A percentile compares a stretch with the other conserved stretches of the same genome.
These are phyloP conservation scores for Hansfordia pulvinata DNA, from an alignment of 2,329 filamentous ascomycete species.

Conservation along the genomic window DNA sequence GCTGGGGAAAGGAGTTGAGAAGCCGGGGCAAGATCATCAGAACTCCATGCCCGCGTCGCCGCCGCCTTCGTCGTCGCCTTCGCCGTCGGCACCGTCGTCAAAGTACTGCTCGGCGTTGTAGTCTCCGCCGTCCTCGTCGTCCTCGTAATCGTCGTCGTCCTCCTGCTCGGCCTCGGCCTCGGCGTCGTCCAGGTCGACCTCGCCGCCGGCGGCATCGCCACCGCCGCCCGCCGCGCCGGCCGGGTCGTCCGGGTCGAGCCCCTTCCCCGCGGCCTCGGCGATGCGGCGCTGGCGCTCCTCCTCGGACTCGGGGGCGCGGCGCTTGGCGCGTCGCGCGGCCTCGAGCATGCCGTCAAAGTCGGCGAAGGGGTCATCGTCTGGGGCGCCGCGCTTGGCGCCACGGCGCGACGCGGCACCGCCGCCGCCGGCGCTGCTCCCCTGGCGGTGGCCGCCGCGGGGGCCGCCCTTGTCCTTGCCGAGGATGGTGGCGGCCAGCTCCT, in stretches of 20 bases:
- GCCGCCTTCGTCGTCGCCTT: conserved; percentile 35
- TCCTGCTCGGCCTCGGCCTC: conserved; percentile 26
- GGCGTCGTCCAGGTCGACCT: conserved; percentile 26
- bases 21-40: no score
- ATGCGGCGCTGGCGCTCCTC: conserved; percentile 19
- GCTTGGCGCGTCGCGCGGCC: conserved; percentile 4
- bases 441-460: conserved; percentile 21
- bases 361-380: conserved; percentile 7
- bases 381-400: not conserved
- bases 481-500: conserved; percentile 40
- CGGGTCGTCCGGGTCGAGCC: conserved; percentile 11
- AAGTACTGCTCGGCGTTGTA: conserved; percentile 50
- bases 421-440: conserved; percentile 32
- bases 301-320: conserved; percentile 15
- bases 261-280: conserved; percentile 13
- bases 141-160: conserved; percentile 33
- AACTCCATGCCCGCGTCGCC: conserved; percentile 12
- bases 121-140: conserved; percentile 46
- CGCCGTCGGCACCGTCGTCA: conserved; percentile 40
- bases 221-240: conserved; percentile 19
- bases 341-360: conserved; percentile 11
- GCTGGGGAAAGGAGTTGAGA: conserved; percentile 5
- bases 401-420: not conserved
- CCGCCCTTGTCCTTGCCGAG: conserved; percentile 28
- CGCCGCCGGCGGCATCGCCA: conserved; percentile 17